Conservation (phyloP, 208 protist species). For the Trypanosoma theileri region DNA sequence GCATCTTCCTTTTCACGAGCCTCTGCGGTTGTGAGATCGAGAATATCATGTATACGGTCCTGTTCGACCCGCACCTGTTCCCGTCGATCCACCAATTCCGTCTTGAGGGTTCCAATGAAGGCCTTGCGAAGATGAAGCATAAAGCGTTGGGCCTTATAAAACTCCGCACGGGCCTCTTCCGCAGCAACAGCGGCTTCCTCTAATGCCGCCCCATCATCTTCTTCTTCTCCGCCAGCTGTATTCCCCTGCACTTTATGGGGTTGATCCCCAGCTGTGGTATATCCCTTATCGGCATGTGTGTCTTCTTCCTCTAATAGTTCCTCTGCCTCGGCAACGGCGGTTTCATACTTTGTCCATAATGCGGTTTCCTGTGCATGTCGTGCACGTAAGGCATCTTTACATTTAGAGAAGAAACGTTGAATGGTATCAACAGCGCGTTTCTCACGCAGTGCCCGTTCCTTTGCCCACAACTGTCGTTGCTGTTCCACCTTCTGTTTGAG, state of each 20-base stretch:
- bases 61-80: constrained; percentile 51
- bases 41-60: constrained; percentile 42
- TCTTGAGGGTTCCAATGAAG: constrained; percentile 61
- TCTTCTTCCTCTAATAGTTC: constrained; percentile 53
- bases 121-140: constrained; percentile 64
- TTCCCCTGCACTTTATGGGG: neutral
- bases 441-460: constrained; percentile 49
- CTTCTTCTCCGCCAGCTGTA: neutral
- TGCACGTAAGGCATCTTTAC: constrained; percentile 29
- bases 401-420: constrained; percentile 63
- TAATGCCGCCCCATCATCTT: constrained; percentile 26
- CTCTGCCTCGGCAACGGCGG: constrained; percentile 64
- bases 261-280: neutral
- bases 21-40: constrained; percentile 31
- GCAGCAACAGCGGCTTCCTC: constrained; percentile 43
- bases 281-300: neutral
- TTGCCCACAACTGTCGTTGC: constrained; percentile 56
- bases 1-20: constrained; percentile 34
- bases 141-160: constrained; percentile 76
- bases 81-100: constrained; percentile 39
- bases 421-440: constrained; percentile 75
- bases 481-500: constrained; percentile 42
- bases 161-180: constrained; percentile 47
- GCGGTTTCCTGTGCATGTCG: constrained; percentile 51
- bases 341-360: constrained; percentile 52